Base-by-base conservation (phyloP, 1,284 basidiomycete species). In the Naganishia cerealis region DNA sequence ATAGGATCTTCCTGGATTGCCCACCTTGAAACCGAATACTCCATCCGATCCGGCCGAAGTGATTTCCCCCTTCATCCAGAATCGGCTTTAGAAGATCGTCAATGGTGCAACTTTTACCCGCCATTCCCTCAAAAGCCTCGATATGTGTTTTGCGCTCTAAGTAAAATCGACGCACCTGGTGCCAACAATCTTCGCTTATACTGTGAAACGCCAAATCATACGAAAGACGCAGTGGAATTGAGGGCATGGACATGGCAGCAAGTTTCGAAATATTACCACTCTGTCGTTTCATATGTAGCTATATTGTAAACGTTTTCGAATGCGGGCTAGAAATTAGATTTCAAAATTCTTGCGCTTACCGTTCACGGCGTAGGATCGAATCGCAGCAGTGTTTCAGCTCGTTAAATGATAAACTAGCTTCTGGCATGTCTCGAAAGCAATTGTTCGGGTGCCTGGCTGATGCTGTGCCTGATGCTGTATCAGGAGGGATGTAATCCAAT, bases 251-350 rank as follows among this genome's bases (percentile, higher is more conserved):
- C 46, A 24, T 46, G 46, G 46, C 1, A 50, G n/a, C 4, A 24
- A 0, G 8, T 24, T 50, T 50, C 21, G 21, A 50, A 50, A 24
- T 50, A 24, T 50, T 24, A 50, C 21, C n/a, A 50, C 9, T n/a
- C 46, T 50, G n/a, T n/a, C 21, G 9, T 50, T 24, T 50, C 46
- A 50, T 50, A 50, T 50, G 46, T 50, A 50, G 46, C 46, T 24
- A 24, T 50, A 24, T 50, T 50, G 46, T 50, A 50, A 50, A 50
- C 9, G 46, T n/a, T 50, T 24, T 50, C 12, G 2, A 2, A 24
- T 21, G 3, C 4, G 46, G 46, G 21, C 46, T 50, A n/a, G 6
- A 33, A 33, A 33, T 3, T 33, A 33, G 29, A 2, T 33, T 33
- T 2, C 6, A 33, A 33, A 33, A 33, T 33, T 33, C 29, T 33